Evolutionary conservation across 352 stramenopile genomes (phyloP).

Genomic region (Globisporangium orthogonon): DNA sequence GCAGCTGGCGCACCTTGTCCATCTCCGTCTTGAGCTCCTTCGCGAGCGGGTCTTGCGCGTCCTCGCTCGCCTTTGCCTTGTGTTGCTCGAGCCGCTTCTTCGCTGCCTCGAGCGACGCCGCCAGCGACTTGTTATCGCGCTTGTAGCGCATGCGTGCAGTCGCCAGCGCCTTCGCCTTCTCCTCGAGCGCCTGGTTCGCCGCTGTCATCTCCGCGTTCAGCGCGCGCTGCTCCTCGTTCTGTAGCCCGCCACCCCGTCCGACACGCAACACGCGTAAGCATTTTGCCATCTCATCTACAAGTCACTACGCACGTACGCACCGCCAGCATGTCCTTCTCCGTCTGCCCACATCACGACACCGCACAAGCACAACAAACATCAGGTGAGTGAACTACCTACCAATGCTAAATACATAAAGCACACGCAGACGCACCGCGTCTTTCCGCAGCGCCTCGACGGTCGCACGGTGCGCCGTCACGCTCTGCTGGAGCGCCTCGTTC

Average conservation of each 20-base stretch:
- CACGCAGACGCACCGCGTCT: constrained; percentile 53
- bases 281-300: no score
- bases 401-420: background rate
- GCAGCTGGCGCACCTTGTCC: constrained; percentile 77
- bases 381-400: background rate
- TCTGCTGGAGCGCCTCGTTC: constrained; percentile 71
- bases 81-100: constrained; percentile 82
- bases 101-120: constrained; percentile 63
- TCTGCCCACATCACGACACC: constrained; percentile 45
- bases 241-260: background rate
- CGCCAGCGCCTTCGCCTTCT: constrained; percentile 82
- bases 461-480: constrained; percentile 46
- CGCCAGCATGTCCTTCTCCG: constrained; percentile 83
- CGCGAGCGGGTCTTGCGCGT: constrained; percentile 66
- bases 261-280: no score
- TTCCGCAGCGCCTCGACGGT: constrained; percentile 75
- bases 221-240: constrained; percentile 86
- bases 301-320: constrained; percentile 21
- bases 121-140: constrained; percentile 81
- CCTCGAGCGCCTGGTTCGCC: constrained; percentile 79
- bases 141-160: constrained; percentile 88
- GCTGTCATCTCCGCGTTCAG: constrained; percentile 80
- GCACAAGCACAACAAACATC: background rate
- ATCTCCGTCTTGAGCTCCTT: constrained; percentile 84
- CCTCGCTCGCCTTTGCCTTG: constrained; percentile 66